Base-by-base conservation (phyloP, 441 rosid genomes). In the Capsella rubella region DNA sequence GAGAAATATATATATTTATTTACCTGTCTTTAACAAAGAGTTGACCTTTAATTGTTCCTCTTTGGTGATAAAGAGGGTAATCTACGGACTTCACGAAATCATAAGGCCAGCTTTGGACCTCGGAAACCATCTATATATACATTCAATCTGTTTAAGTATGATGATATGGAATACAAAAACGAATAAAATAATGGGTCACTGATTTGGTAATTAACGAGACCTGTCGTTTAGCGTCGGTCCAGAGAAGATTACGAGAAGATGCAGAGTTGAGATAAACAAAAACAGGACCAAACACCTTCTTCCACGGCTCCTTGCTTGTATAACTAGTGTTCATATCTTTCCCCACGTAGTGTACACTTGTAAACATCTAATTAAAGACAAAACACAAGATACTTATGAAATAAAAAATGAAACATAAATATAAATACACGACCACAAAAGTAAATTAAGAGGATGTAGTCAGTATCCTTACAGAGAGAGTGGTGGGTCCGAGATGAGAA, bases 201-300 rank as follows among this genome's bases (percentile, higher is more conserved):
- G 64, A 53, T 28, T 39, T n/a, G 74, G 54, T 16, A 71, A 21
- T 21, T 21, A 21, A 9, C 54, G 16, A 1, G 52, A 89, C 96
- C 92, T 88, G 85, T 46, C 62, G 35, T 75, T 87, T 88, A 28
- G 97, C 96, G 72, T 92, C 91, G 54, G 61, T 35, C 97, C 96
- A 61, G 2, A 61, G 90, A 11, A 88, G 90, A 5, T 42, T 34
- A 15, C 16, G 49, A 40, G 60, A 56, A 27, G 87, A 47, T 47
- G 73, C 78, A 1, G 90, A 81, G 35, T 92, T 87, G 31, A 90
- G 82, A 77, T 87, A 92, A 49, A 78, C 84, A 14, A 86, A 46
- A 46, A 83, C 85, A 42, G 97, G 97, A 34, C 97, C 97, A 49
- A 89, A 78, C 12, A 90, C 93, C 46, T 92, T 92, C 76, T 84